phyloP scores from a whole-genome alignment of 192 early-diverging fungal genomes.

The Physocladia obscura region DNA sequence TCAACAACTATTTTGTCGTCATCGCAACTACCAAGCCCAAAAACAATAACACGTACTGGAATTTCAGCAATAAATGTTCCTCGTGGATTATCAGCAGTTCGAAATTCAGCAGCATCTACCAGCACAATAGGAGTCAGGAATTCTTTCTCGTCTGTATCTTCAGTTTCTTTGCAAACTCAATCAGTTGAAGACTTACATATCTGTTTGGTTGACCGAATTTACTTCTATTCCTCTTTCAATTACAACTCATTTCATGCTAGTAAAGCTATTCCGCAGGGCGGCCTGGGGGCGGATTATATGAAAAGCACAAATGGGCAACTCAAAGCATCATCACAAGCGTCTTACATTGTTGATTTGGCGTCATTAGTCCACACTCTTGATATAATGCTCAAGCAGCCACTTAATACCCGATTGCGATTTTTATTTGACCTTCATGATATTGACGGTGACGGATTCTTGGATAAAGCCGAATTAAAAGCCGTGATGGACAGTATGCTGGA shows the following conservation, averaged over 20 bases:
- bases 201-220: conserved; percentile 50
- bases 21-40: not conserved
- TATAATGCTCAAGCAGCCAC: conserved; percentile 57
- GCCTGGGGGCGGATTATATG: conserved; percentile 33
- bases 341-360: conserved; percentile 56
- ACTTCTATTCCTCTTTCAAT: conserved; percentile 57
- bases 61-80: not conserved
- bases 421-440: conserved; percentile 61
- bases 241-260: conserved; percentile 46
- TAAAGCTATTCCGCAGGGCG: conserved; percentile 30
- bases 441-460: conserved; percentile 57
- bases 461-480: conserved; percentile 53
- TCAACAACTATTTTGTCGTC: not conserved
- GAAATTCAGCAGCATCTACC: not conserved
- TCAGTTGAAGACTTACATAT: conserved; percentile 41
- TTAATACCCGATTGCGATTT: conserved; percentile 54
- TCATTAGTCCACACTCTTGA: conserved; percentile 57
- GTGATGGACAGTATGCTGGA: conserved; percentile 59
- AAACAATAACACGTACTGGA: not conserved
- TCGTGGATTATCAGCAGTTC: not conserved
- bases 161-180: not conserved
- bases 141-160: not conserved
- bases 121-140: not conserved
- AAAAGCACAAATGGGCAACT: not conserved
- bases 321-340: not conserved